A percentile compares a stretch with the other conserved stretches of the same genome.
Conservation (phyloP, 106 monocot species). For the Dendrobium catenatum region DNA sequence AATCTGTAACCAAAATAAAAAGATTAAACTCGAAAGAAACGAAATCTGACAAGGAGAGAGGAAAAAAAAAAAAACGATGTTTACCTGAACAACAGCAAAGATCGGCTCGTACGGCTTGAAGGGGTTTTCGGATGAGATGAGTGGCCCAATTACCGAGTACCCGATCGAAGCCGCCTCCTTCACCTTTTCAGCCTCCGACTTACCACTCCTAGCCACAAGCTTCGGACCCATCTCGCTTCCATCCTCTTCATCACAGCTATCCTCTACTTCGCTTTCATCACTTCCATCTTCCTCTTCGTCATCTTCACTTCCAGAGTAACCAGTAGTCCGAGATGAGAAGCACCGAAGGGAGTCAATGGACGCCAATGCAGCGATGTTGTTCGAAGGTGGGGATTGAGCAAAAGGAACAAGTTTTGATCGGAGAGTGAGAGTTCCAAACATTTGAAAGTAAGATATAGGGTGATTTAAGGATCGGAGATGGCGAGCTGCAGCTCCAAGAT, state of each 20-base stretch:
- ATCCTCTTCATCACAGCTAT: conserved; percentile 25
- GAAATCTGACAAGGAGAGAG: background rate
- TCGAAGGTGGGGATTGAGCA: background rate
- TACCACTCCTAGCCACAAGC: conserved; percentile 30
- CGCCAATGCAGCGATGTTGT: background rate
- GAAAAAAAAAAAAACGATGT: background rate
- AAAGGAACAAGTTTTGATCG: background rate
- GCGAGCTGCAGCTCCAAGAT: conserved; percentile 11
- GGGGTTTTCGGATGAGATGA: conserved; percentile 55
- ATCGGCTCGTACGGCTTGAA: conserved; percentile 81
- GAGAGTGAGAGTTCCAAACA: background rate
- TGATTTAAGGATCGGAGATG: conserved; percentile 22
- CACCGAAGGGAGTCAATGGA: background rate
- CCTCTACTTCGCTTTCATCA: conserved; percentile 21
- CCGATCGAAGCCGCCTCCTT: conserved; percentile 72
- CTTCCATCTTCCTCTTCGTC: conserved; percentile 23
- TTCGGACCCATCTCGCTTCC: conserved; percentile 17
- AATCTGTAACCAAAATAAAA: conserved; percentile 31
- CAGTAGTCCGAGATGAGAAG: conserved; percentile 23
- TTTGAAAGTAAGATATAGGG: background rate
- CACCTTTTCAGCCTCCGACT: conserved; percentile 60
- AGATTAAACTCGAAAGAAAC: background rate
- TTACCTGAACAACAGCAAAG: conserved; percentile 91
- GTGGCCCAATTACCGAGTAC: conserved; percentile 66
- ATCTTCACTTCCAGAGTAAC: conserved; percentile 24